Evolutionary conservation across 345 rosid genomes (phyloP), one percentile per base, ranked within the genome.

Genomic region (Brassica juncea): DNA sequence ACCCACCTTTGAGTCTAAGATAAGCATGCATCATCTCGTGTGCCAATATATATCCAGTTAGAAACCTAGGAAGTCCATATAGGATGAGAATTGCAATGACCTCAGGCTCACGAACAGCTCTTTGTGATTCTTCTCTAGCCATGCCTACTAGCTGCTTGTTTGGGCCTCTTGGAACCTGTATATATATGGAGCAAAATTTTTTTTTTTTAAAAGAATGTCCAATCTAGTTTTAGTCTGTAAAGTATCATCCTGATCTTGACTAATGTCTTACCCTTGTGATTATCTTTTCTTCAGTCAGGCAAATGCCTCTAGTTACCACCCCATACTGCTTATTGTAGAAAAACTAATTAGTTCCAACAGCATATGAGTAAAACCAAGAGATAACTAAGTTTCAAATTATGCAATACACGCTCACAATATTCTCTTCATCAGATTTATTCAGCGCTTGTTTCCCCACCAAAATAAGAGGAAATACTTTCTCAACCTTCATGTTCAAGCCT

Each of bases 11-110:
- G 52, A 94, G 95, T 71, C 97, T 90, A 81, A 94, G 99, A 91
- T 91, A 92, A 0, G 97, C 99, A 5, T 94, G 98, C 99, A 92
- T 94, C 94, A 94, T 89, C 82, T 94, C 99, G 59, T 92, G 99
- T 78, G 94, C 97, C 52, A 94, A 82, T 71, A 94, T 91, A 3
- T 91, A 89, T 15, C 99, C 99, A 2, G 99, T 89, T 80, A 91
- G 76, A 78, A 94, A 80, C 86, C 92, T 88, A 44, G 99, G 99
- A 44, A 92, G 92, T 68, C 98, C 97, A 83, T 86, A 91, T 69
- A 94, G 15, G 70, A 94, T 88, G 74, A 94, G 97, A 82, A 94
- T 91, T 16, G 97, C 97, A 1, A 93, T 91, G 66, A 94, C 97
- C 78, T 94, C 92, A 74, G 90, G 90, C 4, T 68, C 79, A 5